Evolutionary conservation across 805 yeast genomes (phyloP).

Genomic region (Wickerhamomyces hampshirensis): DNA sequence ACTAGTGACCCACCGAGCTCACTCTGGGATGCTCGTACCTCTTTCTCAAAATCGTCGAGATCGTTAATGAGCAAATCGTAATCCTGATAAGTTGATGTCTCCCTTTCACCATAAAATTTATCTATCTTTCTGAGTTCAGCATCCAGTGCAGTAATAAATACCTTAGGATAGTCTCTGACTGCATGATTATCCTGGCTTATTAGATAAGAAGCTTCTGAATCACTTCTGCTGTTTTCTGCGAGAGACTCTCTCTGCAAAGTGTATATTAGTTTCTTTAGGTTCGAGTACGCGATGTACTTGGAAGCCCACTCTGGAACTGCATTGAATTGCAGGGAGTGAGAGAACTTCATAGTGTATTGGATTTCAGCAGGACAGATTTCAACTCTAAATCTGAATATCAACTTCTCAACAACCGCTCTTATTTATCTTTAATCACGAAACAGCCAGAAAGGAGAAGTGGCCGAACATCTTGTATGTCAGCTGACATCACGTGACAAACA

Average conservation of each 20-base stretch:
- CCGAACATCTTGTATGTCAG: too few species aligned
- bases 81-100: slow-evolving; percentile 47
- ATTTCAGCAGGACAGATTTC: not conserved
- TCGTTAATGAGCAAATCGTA: slow-evolving; percentile 58
- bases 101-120: slow-evolving; percentile 65
- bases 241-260: slow-evolving; percentile 65
- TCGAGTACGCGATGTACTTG: slow-evolving; percentile 84
- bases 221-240: slow-evolving; percentile 8
- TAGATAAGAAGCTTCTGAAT: slow-evolving; percentile 24
- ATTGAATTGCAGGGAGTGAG: slow-evolving; percentile 91
- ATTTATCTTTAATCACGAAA: too few species aligned
- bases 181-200: slow-evolving; percentile 28
- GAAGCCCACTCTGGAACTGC: slow-evolving; percentile 99
- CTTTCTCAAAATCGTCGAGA: slow-evolving; percentile 52
- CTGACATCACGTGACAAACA: too few species aligned
- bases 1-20: not conserved
- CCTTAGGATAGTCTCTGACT: slow-evolving; percentile 43
- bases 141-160: slow-evolving; percentile 71
- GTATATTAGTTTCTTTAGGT: slow-evolving; percentile 80
- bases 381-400: not conserved
- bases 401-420: too few species aligned
- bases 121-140: slow-evolving; percentile 74
- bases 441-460: not conserved
- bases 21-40: slow-evolving; percentile 11
- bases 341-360: slow-evolving; percentile 94